Conservation (phyloP, 106 monocot genomes). For the Phalaenopsis equestris region DNA sequence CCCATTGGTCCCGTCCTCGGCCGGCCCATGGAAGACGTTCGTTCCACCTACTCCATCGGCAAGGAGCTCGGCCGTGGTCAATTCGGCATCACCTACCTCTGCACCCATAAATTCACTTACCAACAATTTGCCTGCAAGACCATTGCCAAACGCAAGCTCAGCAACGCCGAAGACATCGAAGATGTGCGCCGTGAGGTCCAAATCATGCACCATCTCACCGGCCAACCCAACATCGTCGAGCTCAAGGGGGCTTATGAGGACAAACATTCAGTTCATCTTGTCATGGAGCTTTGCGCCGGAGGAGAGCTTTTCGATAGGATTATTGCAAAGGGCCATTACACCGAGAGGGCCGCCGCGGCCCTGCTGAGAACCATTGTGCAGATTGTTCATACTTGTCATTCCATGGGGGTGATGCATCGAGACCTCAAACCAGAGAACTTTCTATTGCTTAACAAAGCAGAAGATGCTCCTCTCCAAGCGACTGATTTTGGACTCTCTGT, state of each 20-base stretch:
- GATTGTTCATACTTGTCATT: conserved; percentile 53
- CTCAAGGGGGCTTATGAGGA: conserved; percentile 52
- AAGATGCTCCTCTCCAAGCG: conserved; percentile 44
- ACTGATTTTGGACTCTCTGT: conserved; percentile 65
- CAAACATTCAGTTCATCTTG: conserved; percentile 48
- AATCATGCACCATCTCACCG: conserved; percentile 66
- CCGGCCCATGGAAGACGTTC: conserved; percentile 55
- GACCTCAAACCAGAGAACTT: conserved; percentile 74
- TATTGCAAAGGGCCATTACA: conserved; percentile 40
- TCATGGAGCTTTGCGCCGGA: conserved; percentile 52
- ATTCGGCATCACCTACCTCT: conserved; percentile 57
- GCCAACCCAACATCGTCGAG: conserved; percentile 57
- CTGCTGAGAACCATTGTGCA: conserved; percentile 50
- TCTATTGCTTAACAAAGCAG: conserved; percentile 44
- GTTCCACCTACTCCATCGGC: conserved; percentile 32
- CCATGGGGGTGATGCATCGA: conserved; percentile 62
- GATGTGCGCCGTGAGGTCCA: conserved; percentile 59
- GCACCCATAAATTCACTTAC: conserved; percentile 32
- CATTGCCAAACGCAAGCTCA: conserved; percentile 51
- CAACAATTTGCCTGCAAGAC: conserved; percentile 59
- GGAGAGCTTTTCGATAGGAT: conserved; percentile 46
- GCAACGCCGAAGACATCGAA: conserved; percentile 46
- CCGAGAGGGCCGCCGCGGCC: conserved; percentile 34
- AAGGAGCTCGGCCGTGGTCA: conserved; percentile 65
- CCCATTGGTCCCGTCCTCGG: conserved; percentile 47